Evolutionary conservation across 2,329 filamentous ascomycete genomes (phyloP).

Genomic region (Scytalidium sp.): DNA sequence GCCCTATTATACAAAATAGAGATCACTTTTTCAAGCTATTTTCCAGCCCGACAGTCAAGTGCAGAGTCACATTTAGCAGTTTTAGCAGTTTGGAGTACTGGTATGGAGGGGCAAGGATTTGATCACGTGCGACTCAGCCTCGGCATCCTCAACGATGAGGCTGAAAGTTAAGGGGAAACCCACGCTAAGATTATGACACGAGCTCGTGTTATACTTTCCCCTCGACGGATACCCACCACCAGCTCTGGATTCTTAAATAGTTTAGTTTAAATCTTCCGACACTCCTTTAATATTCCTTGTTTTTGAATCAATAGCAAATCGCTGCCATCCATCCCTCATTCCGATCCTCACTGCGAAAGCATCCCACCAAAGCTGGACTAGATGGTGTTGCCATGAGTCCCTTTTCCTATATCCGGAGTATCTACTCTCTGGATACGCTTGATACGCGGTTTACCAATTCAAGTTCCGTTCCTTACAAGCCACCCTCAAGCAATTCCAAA

Average conservation of each 20-base stretch:
- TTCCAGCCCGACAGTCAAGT: no score
- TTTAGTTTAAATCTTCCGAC: neutral
- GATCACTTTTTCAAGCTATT: neutral
- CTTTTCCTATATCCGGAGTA: constrained; percentile 41
- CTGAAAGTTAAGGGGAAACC: neutral
- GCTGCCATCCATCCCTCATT: neutral
- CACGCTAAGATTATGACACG: no score
- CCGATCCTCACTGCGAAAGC: neutral
- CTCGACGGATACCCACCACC: neutral
- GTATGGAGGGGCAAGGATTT: neutral
- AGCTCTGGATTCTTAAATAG: neutral
- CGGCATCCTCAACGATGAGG: neutral
- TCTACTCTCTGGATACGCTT: constrained; percentile 66
- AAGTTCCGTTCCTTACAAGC: constrained; percentile 64
- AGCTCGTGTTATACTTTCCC: neutral
- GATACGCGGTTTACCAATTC: constrained; percentile 72
- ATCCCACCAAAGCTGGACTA: constrained; percentile 3
- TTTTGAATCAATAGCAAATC: neutral
- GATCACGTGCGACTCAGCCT: neutral
- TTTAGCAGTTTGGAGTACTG: no score
- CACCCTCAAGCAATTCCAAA: constrained; percentile 45
- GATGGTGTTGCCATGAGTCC: constrained; percentile 25
- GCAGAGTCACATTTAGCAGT: no score
- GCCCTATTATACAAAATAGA: neutral
- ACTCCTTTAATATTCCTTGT: neutral